phyloP scores from a whole-genome alignment of 2,329 filamentous ascomycete species.

The Berkeleyomyces basicola region DNA sequence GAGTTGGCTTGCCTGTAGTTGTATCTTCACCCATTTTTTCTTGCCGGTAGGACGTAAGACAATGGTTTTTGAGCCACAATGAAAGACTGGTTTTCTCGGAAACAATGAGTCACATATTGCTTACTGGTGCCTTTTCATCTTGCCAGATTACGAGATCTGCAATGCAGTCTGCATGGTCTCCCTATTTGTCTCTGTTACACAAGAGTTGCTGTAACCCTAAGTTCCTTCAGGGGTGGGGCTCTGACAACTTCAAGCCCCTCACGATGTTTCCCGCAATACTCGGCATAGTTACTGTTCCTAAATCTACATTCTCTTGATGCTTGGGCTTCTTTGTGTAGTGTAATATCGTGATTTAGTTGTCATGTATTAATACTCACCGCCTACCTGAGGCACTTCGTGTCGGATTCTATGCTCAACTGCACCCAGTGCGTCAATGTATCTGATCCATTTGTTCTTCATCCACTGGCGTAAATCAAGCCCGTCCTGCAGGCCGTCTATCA shows the following conservation, averaged over 20 bases:
- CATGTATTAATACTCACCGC: conserved; percentile 13
- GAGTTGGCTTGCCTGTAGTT: neutral
- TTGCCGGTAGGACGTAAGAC: no score
- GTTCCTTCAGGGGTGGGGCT: neutral
- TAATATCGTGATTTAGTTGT: neutral
- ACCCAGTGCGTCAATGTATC: conserved; percentile 15
- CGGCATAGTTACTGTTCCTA: neutral
- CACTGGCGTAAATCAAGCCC: conserved; percentile 14
- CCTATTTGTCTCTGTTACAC: neutral
- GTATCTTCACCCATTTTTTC: neutral
- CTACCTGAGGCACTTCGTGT: conserved; percentile 14
- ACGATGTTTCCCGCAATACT: neutral
- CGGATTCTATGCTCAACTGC: conserved; percentile 1
- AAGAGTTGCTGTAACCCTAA: neutral
- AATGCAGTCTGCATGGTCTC: neutral
- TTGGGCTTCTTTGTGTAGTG: no score
- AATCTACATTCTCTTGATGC: no score
- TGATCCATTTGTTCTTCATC: conserved; percentile 13
- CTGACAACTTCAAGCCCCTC: neutral
- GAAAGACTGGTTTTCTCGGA: neutral
- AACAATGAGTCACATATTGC: neutral
- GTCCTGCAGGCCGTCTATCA: conserved; percentile 11
- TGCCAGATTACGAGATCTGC: neutral
- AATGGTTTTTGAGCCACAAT: no score
- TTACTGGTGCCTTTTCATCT: neutral